Evolutionary conservation across 129 eudicot species (phyloP).

Genomic region (Scalesia atractyloides): DNA sequence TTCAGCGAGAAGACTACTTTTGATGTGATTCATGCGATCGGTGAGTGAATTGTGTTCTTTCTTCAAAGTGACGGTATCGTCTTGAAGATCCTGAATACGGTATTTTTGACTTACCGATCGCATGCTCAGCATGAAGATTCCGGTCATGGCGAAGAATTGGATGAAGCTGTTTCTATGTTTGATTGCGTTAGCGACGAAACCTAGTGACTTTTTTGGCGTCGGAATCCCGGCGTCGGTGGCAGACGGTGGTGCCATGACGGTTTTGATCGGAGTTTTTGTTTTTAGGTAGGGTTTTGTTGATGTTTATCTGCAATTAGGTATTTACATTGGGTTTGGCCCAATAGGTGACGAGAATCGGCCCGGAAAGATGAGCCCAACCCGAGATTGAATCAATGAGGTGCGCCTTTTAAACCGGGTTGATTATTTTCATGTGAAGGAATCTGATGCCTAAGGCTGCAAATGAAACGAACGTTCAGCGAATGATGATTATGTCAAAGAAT

Average conservation of each 20-base stretch:
- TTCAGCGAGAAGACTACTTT: constrained; percentile 54
- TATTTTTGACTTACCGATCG: constrained; percentile 74
- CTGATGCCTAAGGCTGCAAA: too few species aligned
- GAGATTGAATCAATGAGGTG: too few species aligned
- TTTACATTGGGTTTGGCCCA: background rate
- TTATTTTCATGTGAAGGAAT: too few species aligned
- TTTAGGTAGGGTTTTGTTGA: constrained; percentile 10
- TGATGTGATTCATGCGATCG: constrained; percentile 52
- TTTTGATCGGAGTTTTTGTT: background rate
- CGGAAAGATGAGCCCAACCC: background rate
- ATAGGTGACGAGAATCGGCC: background rate
- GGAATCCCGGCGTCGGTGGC: constrained; percentile 39
- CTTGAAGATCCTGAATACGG: constrained; percentile 57
- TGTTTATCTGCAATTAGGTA: background rate
- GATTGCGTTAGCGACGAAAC: constrained; percentile 56
- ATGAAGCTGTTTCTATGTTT: constrained; percentile 64
- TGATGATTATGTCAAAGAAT: too few species aligned
- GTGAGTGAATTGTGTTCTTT: constrained; percentile 46
- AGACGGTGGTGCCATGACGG: constrained; percentile 47
- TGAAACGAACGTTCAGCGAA: too few species aligned
- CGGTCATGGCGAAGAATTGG: constrained; percentile 81
- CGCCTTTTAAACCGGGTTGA: too few species aligned
- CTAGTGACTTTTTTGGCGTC: constrained; percentile 33
- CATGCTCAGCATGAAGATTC: constrained; percentile 64
- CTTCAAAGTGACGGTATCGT: constrained; percentile 51